Base-by-base conservation (phyloP, 2,329 filamentous ascomycete genomes). In the Dendryphion nanum region DNA sequence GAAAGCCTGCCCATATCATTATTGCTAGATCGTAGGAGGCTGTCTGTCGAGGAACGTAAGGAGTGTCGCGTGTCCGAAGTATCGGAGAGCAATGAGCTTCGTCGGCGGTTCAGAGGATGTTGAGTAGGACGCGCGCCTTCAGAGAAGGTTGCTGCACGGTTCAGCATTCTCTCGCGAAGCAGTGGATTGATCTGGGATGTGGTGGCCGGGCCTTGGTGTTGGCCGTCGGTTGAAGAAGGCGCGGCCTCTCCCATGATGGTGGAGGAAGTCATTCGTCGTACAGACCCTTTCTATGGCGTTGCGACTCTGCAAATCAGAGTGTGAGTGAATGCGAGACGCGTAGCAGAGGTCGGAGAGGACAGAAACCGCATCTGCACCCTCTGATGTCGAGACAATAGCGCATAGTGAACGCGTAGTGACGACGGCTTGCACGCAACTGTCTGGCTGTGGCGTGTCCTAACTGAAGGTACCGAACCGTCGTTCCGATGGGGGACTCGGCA, bases 81-180 rank as follows among this genome's bases (percentile, higher is more conserved):
- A 54, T 90, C 86, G 18, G 88, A 93, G 45, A 94, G 79, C 33
- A 81, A 82, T 23, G 88, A 93, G 68, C 85, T 87, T 45, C 86
- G 79, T 38, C 87, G 79, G 18, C 79, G 77, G 35, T 45, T 34
- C 16, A 45, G 42, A 23, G 51, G 42, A 19, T 46, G 44, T 32
- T 47, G 35, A 19, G 50, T 42, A 13, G 50, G 41, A 32, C 45
- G 53, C 18, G 44, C 50, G 30, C 59, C 58, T 46, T 66, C 62
- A 24, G 53, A 45, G 30, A 64, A 57, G 17, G 60, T 62, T 13
- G 61, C 51, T 17, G 63, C 59, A 37, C 63, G 61, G 20, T 55
- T 64, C 51, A 63, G 30, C 57, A 63, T 62, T 29, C 48, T 58
- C 44, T 64, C 59, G 35, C 61, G 59, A 13, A 64, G 47, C 16